These are phyloP conservation scores for Thermomyces lanuginosus DNA, from an alignment of 2,329 filamentous ascomycete species.

Conservation along the genomic window DNA sequence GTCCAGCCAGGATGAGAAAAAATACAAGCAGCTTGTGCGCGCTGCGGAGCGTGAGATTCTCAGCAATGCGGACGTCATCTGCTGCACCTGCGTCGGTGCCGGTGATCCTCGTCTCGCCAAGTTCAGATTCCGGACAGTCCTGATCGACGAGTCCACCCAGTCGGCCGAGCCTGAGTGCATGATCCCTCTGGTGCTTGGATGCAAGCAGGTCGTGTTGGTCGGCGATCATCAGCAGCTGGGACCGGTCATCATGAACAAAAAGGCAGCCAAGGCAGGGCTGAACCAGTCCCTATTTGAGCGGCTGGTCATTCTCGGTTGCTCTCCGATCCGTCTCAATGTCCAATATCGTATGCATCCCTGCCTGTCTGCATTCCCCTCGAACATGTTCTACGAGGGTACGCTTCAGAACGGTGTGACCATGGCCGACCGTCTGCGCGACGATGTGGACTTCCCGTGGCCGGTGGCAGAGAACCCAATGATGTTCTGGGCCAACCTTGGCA, in stretches of 20 bases:
- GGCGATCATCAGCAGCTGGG: conserved; percentile 97
- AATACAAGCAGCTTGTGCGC: conserved; percentile 88
- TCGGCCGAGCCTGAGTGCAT: conserved; percentile 97
- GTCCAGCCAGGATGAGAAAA: conserved; percentile 93
- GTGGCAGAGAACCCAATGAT: conserved; percentile 93
- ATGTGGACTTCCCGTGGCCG: conserved; percentile 97
- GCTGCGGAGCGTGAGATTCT: conserved; percentile 90
- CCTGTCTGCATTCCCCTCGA: conserved; percentile 90
- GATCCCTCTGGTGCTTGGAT: conserved; percentile 91
- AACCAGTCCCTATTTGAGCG: conserved; percentile 98
- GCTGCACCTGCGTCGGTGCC: conserved; percentile 94
- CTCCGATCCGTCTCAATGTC: conserved; percentile 83
- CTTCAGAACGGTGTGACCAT: conserved; percentile 92
- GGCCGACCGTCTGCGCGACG: conserved; percentile 69
- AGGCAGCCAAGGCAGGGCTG: conserved; percentile 89
- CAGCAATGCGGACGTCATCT: conserved; percentile 90
- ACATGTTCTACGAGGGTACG: conserved; percentile 98
- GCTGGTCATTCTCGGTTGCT: conserved; percentile 75
- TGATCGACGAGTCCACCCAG: conserved; percentile 97
- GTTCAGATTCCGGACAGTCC: conserved; percentile 94
- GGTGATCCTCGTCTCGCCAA: conserved; percentile 89
- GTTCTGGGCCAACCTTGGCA: conserved; percentile 98
- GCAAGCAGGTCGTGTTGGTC: conserved; percentile 97
- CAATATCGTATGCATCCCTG: conserved; percentile 99
- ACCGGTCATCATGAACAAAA: conserved; percentile 99